Evolutionary conservation across 345 rosid species (phyloP), one percentile per base, ranked within the genome.

Genomic region (Gossypium turneri): DNA sequence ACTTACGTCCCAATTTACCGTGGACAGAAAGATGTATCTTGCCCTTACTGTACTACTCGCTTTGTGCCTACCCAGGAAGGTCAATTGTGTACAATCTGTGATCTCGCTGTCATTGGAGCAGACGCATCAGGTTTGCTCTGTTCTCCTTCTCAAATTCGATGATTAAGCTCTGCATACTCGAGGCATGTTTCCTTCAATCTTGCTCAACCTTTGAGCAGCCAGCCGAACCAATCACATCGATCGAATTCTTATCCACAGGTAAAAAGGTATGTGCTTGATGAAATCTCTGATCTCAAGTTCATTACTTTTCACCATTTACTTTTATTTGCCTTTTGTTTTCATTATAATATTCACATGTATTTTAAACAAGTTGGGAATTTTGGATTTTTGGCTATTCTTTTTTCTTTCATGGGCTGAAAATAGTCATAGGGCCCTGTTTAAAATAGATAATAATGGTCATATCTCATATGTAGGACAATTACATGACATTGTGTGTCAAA

Each of bases 101-200:
- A 94, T 83, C 94, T 94, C 74, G 91, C 98, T 2, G 90, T 87
- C 16, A 82, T 94, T 3, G 97, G 98, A 8, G 92, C 95, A 72
- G 97, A 94, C 80, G 97, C 98, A 56, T 94, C 97, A 2, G 98
- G 98, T 50, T 79, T 94, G 86, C 82, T 90, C 4, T 91, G 98
- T 75, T 94, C 97, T 77, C 90, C 92, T n/a, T 81, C 98, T 57
- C 98, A 89, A 81, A 81, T 87, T 25, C 88, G 94, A 61, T 90
- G 85, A 90, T 19, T 44, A 22, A 64, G 71, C 62, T 34, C 41
- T 16, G 67, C 61, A n/a, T 50, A 72, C 58, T 75, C 29, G 53
- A 41, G 65, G 16, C 55, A 53, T 3, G 70, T 73, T 75, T 71
- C 74, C 50, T 44, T 73, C 79, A 72, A 22, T 75, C 53, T 73